Evolutionary conservation across 2,329 filamentous ascomycete genomes (phyloP), one percentile per base, ranked within the genome.

Genomic region (Fusarium floridanum): DNA sequence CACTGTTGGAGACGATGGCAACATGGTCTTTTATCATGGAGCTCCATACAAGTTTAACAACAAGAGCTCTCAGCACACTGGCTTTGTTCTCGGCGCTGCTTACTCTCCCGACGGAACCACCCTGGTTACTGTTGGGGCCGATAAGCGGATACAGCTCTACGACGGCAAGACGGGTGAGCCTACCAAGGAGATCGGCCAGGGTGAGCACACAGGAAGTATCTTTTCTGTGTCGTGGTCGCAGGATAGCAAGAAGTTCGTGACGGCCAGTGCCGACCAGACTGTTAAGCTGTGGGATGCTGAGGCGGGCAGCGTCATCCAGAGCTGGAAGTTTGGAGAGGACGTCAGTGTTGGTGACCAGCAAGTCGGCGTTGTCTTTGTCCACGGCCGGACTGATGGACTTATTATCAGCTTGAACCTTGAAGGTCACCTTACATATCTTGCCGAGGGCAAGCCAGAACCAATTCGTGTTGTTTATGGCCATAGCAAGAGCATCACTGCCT

Each of bases 21-120:
- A 91, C 81, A 87, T 98, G 83, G 95, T 96, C 79, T 98, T 98
- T 83, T 93, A 97, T 81, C 94, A 98, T 80, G 96, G 97, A 7
- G 94, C 94, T 1, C 97, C 97, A 0, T 99, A 98, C 88, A 98
- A 98, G 82, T 98, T 98, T 87, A 94, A 95, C 81, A 92, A 89
- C n/a, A 96, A 95, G 83, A 88, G 92, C 57, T 88, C 92, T 71
- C 88, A 94, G 79, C 97, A 99, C 83, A 93, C 92, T 80, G 95
- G 95, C 71, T 98, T 97, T 82, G 91, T 98, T 20, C 94, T 96
- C 78, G 95, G 93, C 32, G 91, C 95, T 6, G 94, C 92, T 3
- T 99, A 98, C 83, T 96, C 94, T 32, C 96, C 96, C 0, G 95
- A 98, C 81, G 97, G 97, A 56, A 91, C 87, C 45, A 86, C 87